Evolutionary conservation across 768 basidiomycete genomes (phyloP), one percentile per base, ranked within the genome.

Genomic region (Trametes punicea): DNA sequence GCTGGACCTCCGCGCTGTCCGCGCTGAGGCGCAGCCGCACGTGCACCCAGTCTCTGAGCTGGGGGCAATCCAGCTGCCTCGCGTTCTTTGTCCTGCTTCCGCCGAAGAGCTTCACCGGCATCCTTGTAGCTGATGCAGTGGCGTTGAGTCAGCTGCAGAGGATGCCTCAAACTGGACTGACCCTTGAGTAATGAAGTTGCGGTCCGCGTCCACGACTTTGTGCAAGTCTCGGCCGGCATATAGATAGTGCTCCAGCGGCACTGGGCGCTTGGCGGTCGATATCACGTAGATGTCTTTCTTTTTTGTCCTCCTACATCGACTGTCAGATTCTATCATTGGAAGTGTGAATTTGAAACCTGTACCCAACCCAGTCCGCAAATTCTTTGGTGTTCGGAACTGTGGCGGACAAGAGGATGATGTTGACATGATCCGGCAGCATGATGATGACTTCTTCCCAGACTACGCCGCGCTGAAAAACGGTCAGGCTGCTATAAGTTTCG

Each of bases 371-470:
- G 62, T 94, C 94, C 4, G 97, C 97, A 67, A 99, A 99, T 67
- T 98, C 97, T 67, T 88, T 92, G 11, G 95, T 93, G 66, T 99
- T 99, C 7, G 97, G 95, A 0, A 99, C 96, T 2, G 97, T 99
- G 8, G 97, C 97, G 2, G 95, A 98, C 15, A 99, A 77, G 39
- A 99, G 76, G 52, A 99, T 98, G 66, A 99, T 98, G 70, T 90
- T 96, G 69, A 98, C 90, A 71, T 99, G 96, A 62, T 98, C 97
- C 0, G 97, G 97, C 11, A 99, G 78, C 94, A 99, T 98, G 70
- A 99, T 99, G 62, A 99, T 99, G 25, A 99, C 96, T 73, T 99
- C 96, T 73, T 99, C 96, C 97, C 97, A 99, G 11, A 99, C 97
- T 16, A 99, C 97, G 36, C 97, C 97, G 67, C 97, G 81, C 96